Evolutionary conservation across 768 basidiomycete species (phyloP).

Genomic region (Hericium rajendrae): DNA sequence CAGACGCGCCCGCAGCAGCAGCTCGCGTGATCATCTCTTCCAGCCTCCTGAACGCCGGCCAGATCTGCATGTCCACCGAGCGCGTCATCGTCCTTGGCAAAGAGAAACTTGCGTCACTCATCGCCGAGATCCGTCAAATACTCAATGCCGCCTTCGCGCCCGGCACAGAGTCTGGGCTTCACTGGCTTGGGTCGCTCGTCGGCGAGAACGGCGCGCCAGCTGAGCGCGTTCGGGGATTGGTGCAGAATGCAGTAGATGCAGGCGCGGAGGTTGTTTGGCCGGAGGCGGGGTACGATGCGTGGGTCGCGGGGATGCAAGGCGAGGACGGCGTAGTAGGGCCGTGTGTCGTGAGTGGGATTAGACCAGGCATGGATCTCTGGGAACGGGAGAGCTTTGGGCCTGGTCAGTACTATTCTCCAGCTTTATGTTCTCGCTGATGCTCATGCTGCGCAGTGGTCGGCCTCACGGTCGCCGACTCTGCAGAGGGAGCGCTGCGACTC

Average conservation of each 20-base stretch:
- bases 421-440: background rate
- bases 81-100: slow-evolving; percentile 43
- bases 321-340: slow-evolving; percentile 36
- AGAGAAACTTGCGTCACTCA: slow-evolving; percentile 24
- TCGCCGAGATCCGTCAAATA: slow-evolving; percentile 26
- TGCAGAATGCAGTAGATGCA: background rate
- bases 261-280: background rate
- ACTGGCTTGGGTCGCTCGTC: background rate
- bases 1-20: slow-evolving; percentile 45
- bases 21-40: slow-evolving; percentile 39
- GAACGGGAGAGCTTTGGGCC: slow-evolving; percentile 55
- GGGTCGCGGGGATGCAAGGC: slow-evolving; percentile 32
- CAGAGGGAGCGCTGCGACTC: slow-evolving; percentile 47
- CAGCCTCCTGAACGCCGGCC: slow-evolving; percentile 38
- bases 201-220: background rate
- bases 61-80: slow-evolving; percentile 51
- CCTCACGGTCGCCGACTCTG: slow-evolving; percentile 35
- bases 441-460: slow-evolving; percentile 24
- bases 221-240: background rate
- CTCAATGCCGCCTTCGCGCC: slow-evolving; percentile 28
- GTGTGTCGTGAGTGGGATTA: slow-evolving; percentile 38
- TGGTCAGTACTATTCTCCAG: slow-evolving; percentile 20
- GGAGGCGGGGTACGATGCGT: slow-evolving; percentile 19
- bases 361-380: slow-evolving; percentile 42
- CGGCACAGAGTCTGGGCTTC: slow-evolving; percentile 34